phyloP scores from a whole-genome alignment of 352 stramenopile genomes.

The Halophytophthora polymorphica region DNA sequence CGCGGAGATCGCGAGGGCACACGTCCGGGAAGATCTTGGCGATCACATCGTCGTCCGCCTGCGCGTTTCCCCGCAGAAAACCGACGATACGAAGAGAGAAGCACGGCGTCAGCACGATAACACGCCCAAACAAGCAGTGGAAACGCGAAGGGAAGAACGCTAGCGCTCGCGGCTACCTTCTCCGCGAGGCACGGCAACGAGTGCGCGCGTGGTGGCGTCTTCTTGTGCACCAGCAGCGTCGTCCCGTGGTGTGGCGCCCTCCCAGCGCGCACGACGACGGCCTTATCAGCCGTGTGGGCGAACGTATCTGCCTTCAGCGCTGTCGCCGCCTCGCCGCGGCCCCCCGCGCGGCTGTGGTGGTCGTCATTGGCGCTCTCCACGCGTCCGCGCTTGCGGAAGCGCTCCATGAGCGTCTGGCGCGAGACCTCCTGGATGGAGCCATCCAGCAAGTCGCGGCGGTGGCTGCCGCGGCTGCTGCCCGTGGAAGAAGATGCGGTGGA shows the following conservation, averaged over 20 bases:
- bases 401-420: constrained; percentile 39
- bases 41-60: constrained; percentile 51
- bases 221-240: constrained; percentile 21
- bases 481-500: neutral
- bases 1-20: constrained; percentile 71
- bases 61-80: neutral
- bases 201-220: constrained; percentile 10
- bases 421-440: constrained; percentile 28
- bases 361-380: constrained; percentile 66
- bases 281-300: constrained; percentile 11
- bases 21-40: constrained; percentile 79
- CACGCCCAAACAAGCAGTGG: neutral
- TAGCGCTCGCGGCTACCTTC: constrained; percentile 14
- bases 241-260: constrained; percentile 14
- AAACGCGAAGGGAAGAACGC: neutral
- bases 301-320: constrained; percentile 15
- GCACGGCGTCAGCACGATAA: constrained; percentile 1
- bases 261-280: constrained; percentile 7
- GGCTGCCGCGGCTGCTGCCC: constrained; percentile 3
- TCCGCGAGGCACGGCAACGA: constrained; percentile 23
- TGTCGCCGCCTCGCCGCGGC: neutral
- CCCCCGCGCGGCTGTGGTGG: neutral
- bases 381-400: constrained; percentile 57
- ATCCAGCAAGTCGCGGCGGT: constrained; percentile 25
- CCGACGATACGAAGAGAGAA: neutral